Percentiles rank a stretch among this genome's conserved stretches.
phyloP scores from a whole-genome alignment of 805 yeast species.

The Metschnikowia baotianmanensis region DNA sequence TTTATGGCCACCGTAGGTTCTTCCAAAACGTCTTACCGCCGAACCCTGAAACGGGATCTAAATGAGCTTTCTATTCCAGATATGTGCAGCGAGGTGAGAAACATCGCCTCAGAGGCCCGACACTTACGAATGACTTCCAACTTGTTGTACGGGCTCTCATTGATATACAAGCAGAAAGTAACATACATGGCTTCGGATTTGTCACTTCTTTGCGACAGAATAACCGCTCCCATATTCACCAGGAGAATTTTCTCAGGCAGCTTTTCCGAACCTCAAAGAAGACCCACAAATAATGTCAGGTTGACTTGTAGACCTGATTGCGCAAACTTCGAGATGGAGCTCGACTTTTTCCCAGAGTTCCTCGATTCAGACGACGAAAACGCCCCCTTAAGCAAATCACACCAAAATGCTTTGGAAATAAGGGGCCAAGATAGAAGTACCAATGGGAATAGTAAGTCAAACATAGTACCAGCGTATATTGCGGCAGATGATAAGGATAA shows the following conservation, averaged over 20 bases:
- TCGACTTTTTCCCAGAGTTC: constrained; percentile 21
- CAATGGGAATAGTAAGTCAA: neutral
- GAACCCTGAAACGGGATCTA: constrained; percentile 31
- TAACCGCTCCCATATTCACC: constrained; percentile 6
- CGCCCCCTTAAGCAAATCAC: neutral
- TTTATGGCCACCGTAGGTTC: constrained; percentile 43
- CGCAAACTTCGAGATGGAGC: constrained; percentile 25
- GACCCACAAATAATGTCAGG: neutral
- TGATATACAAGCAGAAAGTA: constrained; percentile 49
- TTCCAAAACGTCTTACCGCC: constrained; percentile 24
- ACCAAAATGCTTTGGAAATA: constrained; percentile 1
- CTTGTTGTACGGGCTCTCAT: constrained; percentile 47
- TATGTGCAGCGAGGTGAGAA: constrained; percentile 30
- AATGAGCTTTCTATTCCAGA: constrained; percentile 40
- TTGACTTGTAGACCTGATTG: constrained; percentile 20
- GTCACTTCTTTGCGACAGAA: constrained; percentile 13
- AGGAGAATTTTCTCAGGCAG: neutral
- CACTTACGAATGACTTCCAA: constrained; percentile 37
- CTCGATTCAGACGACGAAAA: neutral
- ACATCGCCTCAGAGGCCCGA: constrained; percentile 20
- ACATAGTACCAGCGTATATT: neutral
- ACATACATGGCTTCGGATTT: constrained; percentile 42
- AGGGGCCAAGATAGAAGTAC: neutral
- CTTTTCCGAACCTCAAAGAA: neutral
- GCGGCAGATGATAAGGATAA: constrained; percentile 9